Evolutionary conservation across 768 basidiomycete species (phyloP).

Genomic region (Leccinum incarnatum): DNA sequence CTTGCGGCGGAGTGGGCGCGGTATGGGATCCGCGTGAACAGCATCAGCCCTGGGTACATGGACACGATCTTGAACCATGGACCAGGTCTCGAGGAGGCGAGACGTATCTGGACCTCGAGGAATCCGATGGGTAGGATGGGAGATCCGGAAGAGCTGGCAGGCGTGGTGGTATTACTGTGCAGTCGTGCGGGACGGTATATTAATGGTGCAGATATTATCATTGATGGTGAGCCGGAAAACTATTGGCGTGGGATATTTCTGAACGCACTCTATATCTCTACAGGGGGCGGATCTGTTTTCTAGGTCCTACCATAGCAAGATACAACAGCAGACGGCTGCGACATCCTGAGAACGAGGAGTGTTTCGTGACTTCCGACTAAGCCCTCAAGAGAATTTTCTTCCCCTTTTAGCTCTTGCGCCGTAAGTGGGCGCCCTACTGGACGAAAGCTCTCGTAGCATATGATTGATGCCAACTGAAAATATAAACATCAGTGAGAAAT

Average conservation of each 20-base stretch:
- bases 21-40: constrained; percentile 43
- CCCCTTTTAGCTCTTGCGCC: background rate
- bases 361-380: background rate
- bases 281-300: constrained; percentile 25
- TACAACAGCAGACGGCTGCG: background rate
- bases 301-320: constrained; percentile 1
- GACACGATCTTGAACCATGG: constrained; percentile 42
- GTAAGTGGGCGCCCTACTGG: background rate
- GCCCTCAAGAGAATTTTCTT: too few species aligned
- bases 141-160: constrained; percentile 38
- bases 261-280: background rate
- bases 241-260: background rate
- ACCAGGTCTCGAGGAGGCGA: constrained; percentile 30
- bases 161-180: constrained; percentile 39
- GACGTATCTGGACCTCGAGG: constrained; percentile 36
- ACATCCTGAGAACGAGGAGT: background rate
- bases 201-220: constrained; percentile 40
- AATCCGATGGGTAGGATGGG: constrained; percentile 47
- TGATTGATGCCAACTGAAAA: background rate
- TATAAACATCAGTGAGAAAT: background rate
- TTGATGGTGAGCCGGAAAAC: constrained; percentile 38
- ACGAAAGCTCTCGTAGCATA: background rate
- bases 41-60: constrained; percentile 44
- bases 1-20: constrained; percentile 43
- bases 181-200: constrained; percentile 44